A percentile compares a stretch with the other conserved stretches of the same genome.
phyloP scores from a whole-genome alignment of 2,329 filamentous ascomycete genomes.

The Lasiodiplodia hormozganensis region DNA sequence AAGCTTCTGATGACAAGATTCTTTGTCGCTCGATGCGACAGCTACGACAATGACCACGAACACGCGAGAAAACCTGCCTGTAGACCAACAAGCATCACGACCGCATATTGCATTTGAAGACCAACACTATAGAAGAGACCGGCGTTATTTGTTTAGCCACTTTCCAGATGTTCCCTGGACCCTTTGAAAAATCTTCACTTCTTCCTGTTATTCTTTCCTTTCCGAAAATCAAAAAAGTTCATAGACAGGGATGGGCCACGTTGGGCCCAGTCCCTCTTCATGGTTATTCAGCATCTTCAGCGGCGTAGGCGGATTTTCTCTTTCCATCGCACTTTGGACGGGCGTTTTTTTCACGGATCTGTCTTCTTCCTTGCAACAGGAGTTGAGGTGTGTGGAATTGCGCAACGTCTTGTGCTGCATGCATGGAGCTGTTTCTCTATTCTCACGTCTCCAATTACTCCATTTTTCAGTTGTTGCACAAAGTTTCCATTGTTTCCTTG shows the following conservation, averaged over 20 bases:
- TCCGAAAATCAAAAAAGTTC: conserved; percentile 36
- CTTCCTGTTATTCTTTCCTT: conserved; percentile 36
- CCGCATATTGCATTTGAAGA: conserved; percentile 23
- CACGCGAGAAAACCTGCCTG: neutral
- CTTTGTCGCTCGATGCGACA: conserved; percentile 9
- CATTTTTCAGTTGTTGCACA: neutral
- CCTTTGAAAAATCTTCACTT: conserved; percentile 31
- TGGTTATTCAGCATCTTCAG: conserved; percentile 24
- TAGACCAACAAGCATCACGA: conserved; percentile 2
- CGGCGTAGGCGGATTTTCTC: conserved; percentile 24
- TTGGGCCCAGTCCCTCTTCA: conserved; percentile 20
- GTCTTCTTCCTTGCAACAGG: conserved; percentile 18
- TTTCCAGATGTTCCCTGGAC: conserved; percentile 29
- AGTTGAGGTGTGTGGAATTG: conserved; percentile 22
- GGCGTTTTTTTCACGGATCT: conserved; percentile 21
- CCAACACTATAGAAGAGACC: conserved; percentile 32
- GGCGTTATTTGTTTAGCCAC: conserved; percentile 30
- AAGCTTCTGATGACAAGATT: conserved; percentile 23
- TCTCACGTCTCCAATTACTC: neutral
- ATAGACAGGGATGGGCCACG: conserved; percentile 15
- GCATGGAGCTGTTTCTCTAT: conserved; percentile 11
- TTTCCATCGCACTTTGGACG: conserved; percentile 23
- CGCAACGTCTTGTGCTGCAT: conserved; percentile 16
- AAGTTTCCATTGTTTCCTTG: conserved; percentile 11
- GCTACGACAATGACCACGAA: conserved; percentile 6